phyloP scores from a whole-genome alignment of 495 filamentous ascomycete genomes.

The Tuber melanosporum region DNA sequence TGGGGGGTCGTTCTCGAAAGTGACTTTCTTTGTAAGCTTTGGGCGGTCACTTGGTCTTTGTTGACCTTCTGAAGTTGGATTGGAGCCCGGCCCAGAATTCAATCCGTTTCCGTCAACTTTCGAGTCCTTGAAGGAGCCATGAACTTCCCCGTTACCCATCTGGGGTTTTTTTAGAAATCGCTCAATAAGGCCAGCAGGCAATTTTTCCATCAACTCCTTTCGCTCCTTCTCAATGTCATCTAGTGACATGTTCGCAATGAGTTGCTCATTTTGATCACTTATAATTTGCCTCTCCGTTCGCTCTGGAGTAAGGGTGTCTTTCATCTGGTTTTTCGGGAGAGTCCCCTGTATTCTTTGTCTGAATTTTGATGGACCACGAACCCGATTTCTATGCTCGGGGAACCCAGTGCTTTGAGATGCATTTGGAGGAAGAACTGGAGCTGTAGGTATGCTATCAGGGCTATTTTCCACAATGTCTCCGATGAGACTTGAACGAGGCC shows the following conservation, averaged over 20 bases:
- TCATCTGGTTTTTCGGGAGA: slow-evolving; percentile 22
- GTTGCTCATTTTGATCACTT: slow-evolving; percentile 70
- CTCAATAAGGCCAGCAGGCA: slow-evolving; percentile 67
- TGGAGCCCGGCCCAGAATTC: slow-evolving; percentile 6
- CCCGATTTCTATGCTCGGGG: slow-evolving; percentile 73
- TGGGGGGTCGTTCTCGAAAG: slow-evolving; percentile 9
- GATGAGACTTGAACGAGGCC: slow-evolving; percentile 48
- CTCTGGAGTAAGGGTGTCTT: slow-evolving; percentile 11
- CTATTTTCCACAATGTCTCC: slow-evolving; percentile 71
- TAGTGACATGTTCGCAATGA: slow-evolving; percentile 70
- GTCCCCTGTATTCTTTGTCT: slow-evolving; percentile 56
- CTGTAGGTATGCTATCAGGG: slow-evolving; percentile 49
- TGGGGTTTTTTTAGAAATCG: slow-evolving; percentile 70
- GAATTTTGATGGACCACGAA: slow-evolving; percentile 61
- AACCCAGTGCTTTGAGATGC: slow-evolving; percentile 61
- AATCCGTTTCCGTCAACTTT: slow-evolving; percentile 44
- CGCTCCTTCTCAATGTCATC: slow-evolving; percentile 72
- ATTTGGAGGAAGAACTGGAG: slow-evolving; percentile 57
- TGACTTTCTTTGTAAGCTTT: slow-evolving; percentile 19
- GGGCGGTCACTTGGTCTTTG: slow-evolving; percentile 43
- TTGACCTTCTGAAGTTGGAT: slow-evolving; percentile 8
- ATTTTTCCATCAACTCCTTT: slow-evolving; percentile 60
- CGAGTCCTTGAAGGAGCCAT: slow-evolving; percentile 44
- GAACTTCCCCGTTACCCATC: slow-evolving; percentile 56
- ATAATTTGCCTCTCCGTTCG: slow-evolving; percentile 59